phyloP scores from a whole-genome alignment of 805 yeast species.

The Lipomyces chichibuensis region DNA sequence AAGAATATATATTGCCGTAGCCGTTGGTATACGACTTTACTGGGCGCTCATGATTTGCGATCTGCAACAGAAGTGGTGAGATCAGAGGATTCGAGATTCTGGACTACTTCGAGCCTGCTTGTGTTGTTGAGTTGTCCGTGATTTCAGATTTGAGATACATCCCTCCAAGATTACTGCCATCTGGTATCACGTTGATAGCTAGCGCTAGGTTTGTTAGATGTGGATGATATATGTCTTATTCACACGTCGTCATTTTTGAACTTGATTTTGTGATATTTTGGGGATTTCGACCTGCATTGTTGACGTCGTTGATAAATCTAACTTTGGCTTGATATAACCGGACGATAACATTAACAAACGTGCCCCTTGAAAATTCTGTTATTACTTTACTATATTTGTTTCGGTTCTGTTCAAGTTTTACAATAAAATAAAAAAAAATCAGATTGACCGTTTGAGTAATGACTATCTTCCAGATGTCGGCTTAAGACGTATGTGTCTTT shows the following conservation, averaged over 20 bases:
- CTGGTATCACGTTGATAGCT: background rate
- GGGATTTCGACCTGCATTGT: too few relatives aligned
- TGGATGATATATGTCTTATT: background rate
- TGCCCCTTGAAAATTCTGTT: too few relatives aligned
- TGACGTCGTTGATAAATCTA: too few relatives aligned
- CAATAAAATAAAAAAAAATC: too few relatives aligned
- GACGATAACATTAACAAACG: too few relatives aligned
- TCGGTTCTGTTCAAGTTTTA: background rate
- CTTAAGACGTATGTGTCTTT: slow-evolving; percentile 11
- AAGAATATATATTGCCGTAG: background rate
- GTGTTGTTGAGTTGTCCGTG: background rate
- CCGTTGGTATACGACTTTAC: background rate
- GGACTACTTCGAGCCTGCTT: background rate
- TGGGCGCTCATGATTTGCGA: background rate
- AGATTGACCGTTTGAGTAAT: slow-evolving; percentile 3
- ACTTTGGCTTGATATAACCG: too few relatives aligned
- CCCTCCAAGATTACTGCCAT: background rate
- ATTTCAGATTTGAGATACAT: background rate
- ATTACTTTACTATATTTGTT: too few relatives aligned
- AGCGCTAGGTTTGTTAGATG: background rate
- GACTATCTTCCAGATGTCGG: slow-evolving; percentile 23
- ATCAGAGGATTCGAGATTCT: background rate
- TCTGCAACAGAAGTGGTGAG: background rate
- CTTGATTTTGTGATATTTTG: background rate
- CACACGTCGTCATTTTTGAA: background rate